Evolutionary conservation across 495 filamentous ascomycete species (phyloP), one percentile per base, ranked within the genome.

Genomic region (Hyphodiscus hymeniophilus): DNA sequence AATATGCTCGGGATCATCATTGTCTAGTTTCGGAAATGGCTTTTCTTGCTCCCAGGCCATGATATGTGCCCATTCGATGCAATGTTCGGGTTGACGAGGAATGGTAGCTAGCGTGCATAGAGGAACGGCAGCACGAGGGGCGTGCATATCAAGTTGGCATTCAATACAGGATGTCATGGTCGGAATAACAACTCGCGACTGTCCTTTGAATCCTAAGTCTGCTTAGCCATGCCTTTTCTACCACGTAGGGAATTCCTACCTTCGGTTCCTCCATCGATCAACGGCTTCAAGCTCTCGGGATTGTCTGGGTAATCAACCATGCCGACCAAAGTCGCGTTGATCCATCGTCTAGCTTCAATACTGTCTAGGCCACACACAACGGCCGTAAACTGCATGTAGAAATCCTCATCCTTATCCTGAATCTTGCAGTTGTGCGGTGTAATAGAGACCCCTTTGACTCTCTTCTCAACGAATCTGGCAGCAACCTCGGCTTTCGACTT

Each of bases 61-160:
- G 63, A 97, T 87, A 61, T 95, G 89, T 13, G 94, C 94, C 94
- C 94, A 99, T 64, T 99, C 94, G 65, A 99, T 90, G 62, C 94
- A 99, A 63, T 99, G 94, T 60, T 95, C 87, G 20, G 94, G 94
- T 61, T 99, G 94, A 15, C 94, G 85, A 3, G 94, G 94, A 52
- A 99, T 97, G 31, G 87, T 91, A 23, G 94, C 94, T 50, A 99
- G 78, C 0, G 94, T 99, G 66, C 94, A 99, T 22, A 99, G 82
- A 1, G 94, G 92, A 10, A 99, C 94, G 8, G 91, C 87, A 18
- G 89, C 85, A 40, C 88, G 78, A 24, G 94, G 94, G 7, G 94
- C 88, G 62, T 96, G 90, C 84, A 99, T 94, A 63, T 96, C 91
- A 40, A 99, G 77, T 53, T 97, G 94, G 60, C 94, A 99, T 70